phyloP scores from a whole-genome alignment of 208 protist genomes.

The Angomonas deanei region DNA sequence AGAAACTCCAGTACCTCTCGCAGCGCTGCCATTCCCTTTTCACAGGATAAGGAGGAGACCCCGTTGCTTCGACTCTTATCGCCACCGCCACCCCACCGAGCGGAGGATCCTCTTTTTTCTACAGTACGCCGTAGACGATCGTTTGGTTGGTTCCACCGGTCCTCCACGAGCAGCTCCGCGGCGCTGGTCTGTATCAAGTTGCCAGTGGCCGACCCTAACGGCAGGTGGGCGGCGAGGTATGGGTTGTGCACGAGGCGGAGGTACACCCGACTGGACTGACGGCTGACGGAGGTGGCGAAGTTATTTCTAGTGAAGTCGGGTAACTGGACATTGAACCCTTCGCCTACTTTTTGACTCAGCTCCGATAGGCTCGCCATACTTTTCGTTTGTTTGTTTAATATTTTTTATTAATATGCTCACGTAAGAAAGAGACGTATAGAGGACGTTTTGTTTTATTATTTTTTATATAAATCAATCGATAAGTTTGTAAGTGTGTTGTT shows the following conservation, averaged over 20 bases:
- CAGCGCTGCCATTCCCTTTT: not conserved
- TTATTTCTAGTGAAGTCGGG: slow-evolving; percentile 37
- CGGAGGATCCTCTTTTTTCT: no score
- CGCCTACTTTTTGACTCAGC: not conserved
- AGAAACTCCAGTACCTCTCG: not conserved
- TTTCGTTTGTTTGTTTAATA: not conserved
- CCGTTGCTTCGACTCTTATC: not conserved
- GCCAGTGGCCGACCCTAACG: slow-evolving; percentile 13
- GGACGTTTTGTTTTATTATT: no score
- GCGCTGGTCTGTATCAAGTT: slow-evolving; percentile 24
- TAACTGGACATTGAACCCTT: slow-evolving; percentile 26
- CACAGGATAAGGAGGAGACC: not conserved
- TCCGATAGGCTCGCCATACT: not conserved
- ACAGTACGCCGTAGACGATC: no score
- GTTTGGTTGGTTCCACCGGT: not conserved
- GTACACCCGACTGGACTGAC: slow-evolving; percentile 32
- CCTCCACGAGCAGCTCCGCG: not conserved
- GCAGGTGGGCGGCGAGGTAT: slow-evolving; percentile 23
- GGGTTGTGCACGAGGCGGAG: slow-evolving; percentile 40
- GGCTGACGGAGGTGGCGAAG: slow-evolving; percentile 37
- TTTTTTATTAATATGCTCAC: not conserved
- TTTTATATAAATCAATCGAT: no score
- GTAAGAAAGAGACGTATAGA: no score
- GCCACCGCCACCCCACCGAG: not conserved
- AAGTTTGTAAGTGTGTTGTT: no score